phyloP scores from a whole-genome alignment of 1,284 basidiomycete species.

The Coniferiporia sulphurascens region DNA sequence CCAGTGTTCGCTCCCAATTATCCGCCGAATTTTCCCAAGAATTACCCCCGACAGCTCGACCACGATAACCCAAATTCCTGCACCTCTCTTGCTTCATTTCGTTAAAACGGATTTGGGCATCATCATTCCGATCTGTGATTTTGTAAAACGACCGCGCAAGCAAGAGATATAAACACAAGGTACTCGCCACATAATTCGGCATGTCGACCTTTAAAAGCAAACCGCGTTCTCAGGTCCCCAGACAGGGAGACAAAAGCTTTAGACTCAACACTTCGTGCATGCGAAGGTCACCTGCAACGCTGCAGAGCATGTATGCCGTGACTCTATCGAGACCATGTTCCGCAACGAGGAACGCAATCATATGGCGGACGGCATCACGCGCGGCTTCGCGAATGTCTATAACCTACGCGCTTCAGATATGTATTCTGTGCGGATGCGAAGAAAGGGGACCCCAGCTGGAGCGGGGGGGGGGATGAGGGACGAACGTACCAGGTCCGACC shows the following conservation, averaged over 20 bases:
- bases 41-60: too few relatives aligned
- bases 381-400: conserved; percentile 50
- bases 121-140: conserved; percentile 30
- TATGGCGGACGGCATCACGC: conserved; percentile 48
- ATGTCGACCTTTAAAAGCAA: conserved; percentile 48
- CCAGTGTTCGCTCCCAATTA: too few relatives aligned
- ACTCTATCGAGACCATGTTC: conserved; percentile 38
- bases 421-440: too few relatives aligned
- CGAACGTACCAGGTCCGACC: conserved; percentile 37
- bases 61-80: too few relatives aligned
- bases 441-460: too few relatives aligned
- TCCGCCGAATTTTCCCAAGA: too few relatives aligned
- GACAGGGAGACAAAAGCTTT: too few relatives aligned
- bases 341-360: conserved; percentile 46
- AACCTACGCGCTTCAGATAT: too few relatives aligned
- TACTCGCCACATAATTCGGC: conserved; percentile 57
- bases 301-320: conserved; percentile 59
- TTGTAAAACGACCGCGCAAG: not conserved
- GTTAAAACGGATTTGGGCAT: conserved; percentile 26
- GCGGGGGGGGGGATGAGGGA: not conserved
- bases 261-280: conserved; percentile 58
- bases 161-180: not conserved
- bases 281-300: conserved; percentile 52
- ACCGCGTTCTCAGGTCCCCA: too few relatives aligned
- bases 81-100: not conserved